Conservation (phyloP, 768 basidiomycete genomes). For the Trametopsis cervina region DNA sequence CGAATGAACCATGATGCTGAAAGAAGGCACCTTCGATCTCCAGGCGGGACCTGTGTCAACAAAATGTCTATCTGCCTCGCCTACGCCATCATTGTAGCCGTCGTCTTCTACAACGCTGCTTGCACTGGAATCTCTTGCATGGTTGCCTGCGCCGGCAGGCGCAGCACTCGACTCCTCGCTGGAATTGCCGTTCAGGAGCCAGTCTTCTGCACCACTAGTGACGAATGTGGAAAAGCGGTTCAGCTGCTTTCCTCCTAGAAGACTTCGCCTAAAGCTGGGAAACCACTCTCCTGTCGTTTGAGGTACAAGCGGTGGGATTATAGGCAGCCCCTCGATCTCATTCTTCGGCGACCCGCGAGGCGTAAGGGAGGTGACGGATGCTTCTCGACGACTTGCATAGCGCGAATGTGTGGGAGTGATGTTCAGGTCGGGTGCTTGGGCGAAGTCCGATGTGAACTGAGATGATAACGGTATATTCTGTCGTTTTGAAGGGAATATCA, state of each 20-base stretch:
- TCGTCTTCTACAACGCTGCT: slow-evolving; percentile 26
- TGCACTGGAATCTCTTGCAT: slow-evolving; percentile 21
- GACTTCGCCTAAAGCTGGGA: slow-evolving; percentile 63
- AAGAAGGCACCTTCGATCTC: slow-evolving; percentile 66
- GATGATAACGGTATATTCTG: not conserved
- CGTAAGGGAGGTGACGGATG: slow-evolving; percentile 42
- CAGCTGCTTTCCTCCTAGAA: slow-evolving; percentile 70
- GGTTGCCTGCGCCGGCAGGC: slow-evolving; percentile 9
- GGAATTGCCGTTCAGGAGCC: slow-evolving; percentile 61
- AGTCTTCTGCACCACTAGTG: slow-evolving; percentile 80
- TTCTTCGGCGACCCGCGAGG: slow-evolving; percentile 33
- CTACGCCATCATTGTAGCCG: slow-evolving; percentile 10
- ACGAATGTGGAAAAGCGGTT: slow-evolving; percentile 87
- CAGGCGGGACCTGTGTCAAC: slow-evolving; percentile 67
- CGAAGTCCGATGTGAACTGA: slow-evolving; percentile 64
- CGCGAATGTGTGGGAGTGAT: slow-evolving; percentile 24
- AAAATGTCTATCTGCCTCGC: slow-evolving; percentile 62
- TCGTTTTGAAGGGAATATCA: too few species aligned
- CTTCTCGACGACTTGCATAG: slow-evolving; percentile 21
- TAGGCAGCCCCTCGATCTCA: slow-evolving; percentile 8
- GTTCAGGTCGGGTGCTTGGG: slow-evolving; percentile 38
- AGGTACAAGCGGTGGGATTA: slow-evolving; percentile 39
- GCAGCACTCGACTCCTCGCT: slow-evolving; percentile 24
- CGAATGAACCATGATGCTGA: slow-evolving; percentile 71
- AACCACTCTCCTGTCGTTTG: slow-evolving; percentile 75